Evolutionary conservation across 352 stramenopile species (phyloP).

Genomic region (Phytophthora lateralis): DNA sequence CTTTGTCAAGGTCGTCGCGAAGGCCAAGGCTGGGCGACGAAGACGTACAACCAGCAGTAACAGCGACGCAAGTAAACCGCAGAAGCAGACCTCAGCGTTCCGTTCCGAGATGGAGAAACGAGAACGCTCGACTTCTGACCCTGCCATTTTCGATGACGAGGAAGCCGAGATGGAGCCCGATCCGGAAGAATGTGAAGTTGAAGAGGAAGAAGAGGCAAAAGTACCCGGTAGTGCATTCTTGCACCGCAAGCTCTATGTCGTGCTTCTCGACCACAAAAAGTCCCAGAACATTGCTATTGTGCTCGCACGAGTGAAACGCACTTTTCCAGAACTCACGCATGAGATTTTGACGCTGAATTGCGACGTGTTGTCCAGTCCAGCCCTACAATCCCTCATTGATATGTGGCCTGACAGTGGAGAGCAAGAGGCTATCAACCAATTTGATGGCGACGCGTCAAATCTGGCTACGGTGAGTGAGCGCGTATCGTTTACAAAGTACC

Average conservation of each 20-base stretch:
- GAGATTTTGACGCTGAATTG: conserved; percentile 74
- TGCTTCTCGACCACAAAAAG: conserved; percentile 84
- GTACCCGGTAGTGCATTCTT: conserved; percentile 30
- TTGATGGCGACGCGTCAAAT: conserved; percentile 48
- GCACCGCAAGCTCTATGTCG: conserved; percentile 57
- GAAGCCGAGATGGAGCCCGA: conserved; percentile 29
- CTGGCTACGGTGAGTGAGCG: conserved; percentile 51
- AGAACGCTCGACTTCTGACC: conserved; percentile 18
- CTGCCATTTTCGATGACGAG: conserved; percentile 22
- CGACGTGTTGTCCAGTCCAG: conserved; percentile 64
- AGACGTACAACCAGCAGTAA: conserved; percentile 20
- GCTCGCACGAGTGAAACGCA: conserved; percentile 72
- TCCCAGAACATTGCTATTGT: conserved; percentile 86
- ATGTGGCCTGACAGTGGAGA: conserved; percentile 84
- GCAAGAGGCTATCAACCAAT: conserved; percentile 72
- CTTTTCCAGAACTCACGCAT: conserved; percentile 57
- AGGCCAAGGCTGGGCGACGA: conserved; percentile 29
- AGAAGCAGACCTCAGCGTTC: conserved; percentile 10
- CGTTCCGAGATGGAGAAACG: conserved; percentile 23
- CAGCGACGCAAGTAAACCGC: conserved; percentile 1
- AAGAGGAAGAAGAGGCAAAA: conserved; percentile 11
- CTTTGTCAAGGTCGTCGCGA: conserved; percentile 63
- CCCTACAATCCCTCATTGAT: conserved; percentile 77
- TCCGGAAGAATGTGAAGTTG: conserved; percentile 12
- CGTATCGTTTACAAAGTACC: background rate